Base-by-base conservation (phyloP, 108 stramenopile genomes). In the Cyclotella cryptica region DNA sequence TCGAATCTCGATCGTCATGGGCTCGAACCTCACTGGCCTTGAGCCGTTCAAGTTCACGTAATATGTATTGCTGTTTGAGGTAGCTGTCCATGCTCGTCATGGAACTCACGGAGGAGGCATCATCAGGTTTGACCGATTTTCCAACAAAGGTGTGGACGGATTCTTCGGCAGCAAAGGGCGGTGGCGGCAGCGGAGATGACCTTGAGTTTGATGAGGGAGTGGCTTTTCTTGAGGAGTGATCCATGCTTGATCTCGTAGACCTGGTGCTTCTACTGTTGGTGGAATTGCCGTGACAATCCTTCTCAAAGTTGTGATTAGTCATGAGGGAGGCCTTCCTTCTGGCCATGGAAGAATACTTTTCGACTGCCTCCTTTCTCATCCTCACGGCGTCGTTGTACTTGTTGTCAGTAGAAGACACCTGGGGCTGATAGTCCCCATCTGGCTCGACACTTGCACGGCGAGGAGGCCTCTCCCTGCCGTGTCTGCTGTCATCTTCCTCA, bases 31-130 rank as follows among this genome's bases (percentile, higher is more conserved):
- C 53, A 1, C 40, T 53, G 19, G 22, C 22, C 45, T 53, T 66
- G 28, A 57, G 30, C 65, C 43, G 15, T 22, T 41, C 57, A 28
- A 67, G 47, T 40, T 75, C 75, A 15, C 57, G 39, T n/a, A 75
- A 27, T 1, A 67, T 49, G n/a, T 58, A 28, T 29, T 75, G 75
- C 45, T 75, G 55, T 27, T 55, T 66, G 47, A 75, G 41, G 57
- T 75, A 75, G 28, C 75, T 75, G 45, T 75, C 75, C 66, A 58
- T 54, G 58, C 53, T 44, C 22, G 75, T 68, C 66, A 75, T 75
- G 44, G 75, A 75, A 54, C 55, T 35, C 19, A 75, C 43, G 63
- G 44, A 55, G 27, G 74, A 67, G 42, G 42, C 42, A 61, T 61
- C 60, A 61, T 61, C 60, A 8, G 60, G 60, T 10, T 14, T 0